These are phyloP conservation scores for Calonectria pteridis DNA, from an alignment of 2,329 filamentous ascomycete genomes.

Conservation along the genomic window DNA sequence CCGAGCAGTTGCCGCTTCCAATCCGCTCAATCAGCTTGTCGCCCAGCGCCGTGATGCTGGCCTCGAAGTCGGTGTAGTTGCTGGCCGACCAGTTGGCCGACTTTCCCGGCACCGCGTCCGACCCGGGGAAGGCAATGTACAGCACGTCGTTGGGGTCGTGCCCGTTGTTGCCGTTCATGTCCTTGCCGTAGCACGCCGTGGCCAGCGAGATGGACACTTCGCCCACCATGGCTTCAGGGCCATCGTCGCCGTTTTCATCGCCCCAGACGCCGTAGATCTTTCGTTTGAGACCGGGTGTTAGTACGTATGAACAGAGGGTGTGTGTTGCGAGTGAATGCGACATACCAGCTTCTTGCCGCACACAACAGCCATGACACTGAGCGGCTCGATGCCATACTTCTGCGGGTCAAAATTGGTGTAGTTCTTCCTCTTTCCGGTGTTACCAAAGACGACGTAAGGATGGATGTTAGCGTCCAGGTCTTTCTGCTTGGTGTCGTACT, in stretches of 20 bases:
- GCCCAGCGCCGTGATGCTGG: constrained; percentile 64
- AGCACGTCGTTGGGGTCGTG: constrained; percentile 70
- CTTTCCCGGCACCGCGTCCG: constrained; percentile 67
- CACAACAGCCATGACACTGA: constrained; percentile 68
- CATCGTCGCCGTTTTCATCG: constrained; percentile 69
- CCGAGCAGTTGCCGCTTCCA: constrained; percentile 28
- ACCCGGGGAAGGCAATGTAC: constrained; percentile 71
- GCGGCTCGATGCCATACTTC: constrained; percentile 58
- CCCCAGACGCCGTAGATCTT: constrained; percentile 72
- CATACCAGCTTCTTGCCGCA: constrained; percentile 61
- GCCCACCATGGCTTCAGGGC: constrained; percentile 61
- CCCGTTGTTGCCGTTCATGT: constrained; percentile 67
- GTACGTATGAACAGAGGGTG: too few relatives aligned
- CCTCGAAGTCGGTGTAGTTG: constrained; percentile 63
- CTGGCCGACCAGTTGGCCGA: constrained; percentile 68
- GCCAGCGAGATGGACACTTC: constrained; percentile 70
- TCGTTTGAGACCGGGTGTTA: not conserved
- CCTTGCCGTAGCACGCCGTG: constrained; percentile 66
- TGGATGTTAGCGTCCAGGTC: constrained; percentile 66
- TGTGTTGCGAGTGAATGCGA: not conserved
- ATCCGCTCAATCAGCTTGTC: constrained; percentile 61
- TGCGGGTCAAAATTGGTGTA: constrained; percentile 56
- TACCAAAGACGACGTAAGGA: constrained; percentile 67
- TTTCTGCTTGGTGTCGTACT: constrained; percentile 51
- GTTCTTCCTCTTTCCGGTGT: constrained; percentile 51